Conservation (phyloP, 352 stramenopile species). For the Thalassiosira exigua region DNA sequence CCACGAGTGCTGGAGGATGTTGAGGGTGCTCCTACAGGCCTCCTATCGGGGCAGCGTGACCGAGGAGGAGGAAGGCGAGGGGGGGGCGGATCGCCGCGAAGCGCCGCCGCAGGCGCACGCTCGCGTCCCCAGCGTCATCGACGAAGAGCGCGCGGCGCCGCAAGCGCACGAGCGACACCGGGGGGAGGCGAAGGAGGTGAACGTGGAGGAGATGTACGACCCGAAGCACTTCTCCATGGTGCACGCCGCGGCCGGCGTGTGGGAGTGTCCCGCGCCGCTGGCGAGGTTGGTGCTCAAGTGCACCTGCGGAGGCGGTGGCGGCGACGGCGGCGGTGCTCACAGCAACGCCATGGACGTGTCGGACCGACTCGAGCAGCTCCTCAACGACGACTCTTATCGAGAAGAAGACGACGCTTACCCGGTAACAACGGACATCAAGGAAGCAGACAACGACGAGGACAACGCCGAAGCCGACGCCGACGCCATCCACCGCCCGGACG, state of each 20-base stretch:
- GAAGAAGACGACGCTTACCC: not conserved
- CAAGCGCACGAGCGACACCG: not conserved
- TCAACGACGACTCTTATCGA: not conserved
- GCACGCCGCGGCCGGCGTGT: constrained; percentile 47
- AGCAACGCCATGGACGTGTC: not conserved
- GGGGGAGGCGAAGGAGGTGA: constrained; percentile 14
- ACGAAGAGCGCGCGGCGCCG: constrained; percentile 1
- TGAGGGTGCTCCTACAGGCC: constrained; percentile 43
- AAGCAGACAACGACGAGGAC: not conserved
- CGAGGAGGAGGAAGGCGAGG: not conserved
- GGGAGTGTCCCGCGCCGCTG: constrained; percentile 44
- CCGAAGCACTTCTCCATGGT: constrained; percentile 50
- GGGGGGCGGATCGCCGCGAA: not conserved
- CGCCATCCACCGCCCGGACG: constrained; percentile 39
- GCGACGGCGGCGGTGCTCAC: not conserved
- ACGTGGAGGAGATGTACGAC: constrained; percentile 31
- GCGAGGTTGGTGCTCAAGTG: constrained; percentile 52
- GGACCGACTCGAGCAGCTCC: not conserved
- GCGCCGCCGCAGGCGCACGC: too few relatives aligned
- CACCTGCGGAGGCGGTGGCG: constrained; percentile 4
- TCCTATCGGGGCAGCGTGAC: constrained; percentile 47
- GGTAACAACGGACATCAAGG: not conserved
- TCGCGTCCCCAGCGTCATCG: not conserved
- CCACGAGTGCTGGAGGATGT: constrained; percentile 59
- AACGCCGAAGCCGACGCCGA: not conserved